Conservation (phyloP, 495 filamentous ascomycete genomes). For the Sabuloglossum arenarium region DNA sequence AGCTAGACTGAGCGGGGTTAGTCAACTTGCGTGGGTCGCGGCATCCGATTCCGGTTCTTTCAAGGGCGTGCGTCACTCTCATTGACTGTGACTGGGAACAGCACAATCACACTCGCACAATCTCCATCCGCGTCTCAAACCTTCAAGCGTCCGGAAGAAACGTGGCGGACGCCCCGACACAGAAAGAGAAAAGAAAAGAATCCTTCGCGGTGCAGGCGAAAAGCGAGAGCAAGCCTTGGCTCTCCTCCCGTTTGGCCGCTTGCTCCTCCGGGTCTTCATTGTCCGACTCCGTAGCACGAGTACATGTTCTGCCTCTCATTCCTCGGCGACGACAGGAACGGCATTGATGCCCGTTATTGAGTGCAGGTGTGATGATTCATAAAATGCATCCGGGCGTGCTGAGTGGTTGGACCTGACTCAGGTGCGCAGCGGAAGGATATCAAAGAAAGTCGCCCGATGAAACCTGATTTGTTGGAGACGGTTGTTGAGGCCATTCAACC, state of each 20-base stretch:
- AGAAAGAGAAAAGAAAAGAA: neutral
- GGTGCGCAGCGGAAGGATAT: neutral
- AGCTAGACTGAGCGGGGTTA: neutral
- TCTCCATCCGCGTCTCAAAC: neutral
- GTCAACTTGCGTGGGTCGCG: neutral
- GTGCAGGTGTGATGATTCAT: neutral
- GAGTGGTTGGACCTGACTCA: neutral
- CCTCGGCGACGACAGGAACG: neutral
- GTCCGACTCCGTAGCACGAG: neutral
- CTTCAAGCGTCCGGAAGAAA: neutral
- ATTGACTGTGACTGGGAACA: neutral
- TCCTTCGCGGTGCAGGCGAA: too few relatives aligned
- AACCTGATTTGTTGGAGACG: neutral
- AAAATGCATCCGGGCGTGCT: neutral
- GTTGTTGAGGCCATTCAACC: neutral
- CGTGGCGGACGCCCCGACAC: neutral
- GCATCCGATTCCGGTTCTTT: neutral
- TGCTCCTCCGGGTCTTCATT: too few relatives aligned
- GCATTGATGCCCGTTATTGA: neutral
- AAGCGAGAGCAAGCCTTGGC: too few relatives aligned
- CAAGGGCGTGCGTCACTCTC: neutral
- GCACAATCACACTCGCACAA: neutral
- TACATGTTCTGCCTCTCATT: neutral
- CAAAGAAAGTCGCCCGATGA: neutral
- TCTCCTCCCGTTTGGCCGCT: too few relatives aligned